Base-by-base conservation (phyloP, 2,329 filamentous ascomycete genomes). In the Ilyonectria sp. region DNA sequence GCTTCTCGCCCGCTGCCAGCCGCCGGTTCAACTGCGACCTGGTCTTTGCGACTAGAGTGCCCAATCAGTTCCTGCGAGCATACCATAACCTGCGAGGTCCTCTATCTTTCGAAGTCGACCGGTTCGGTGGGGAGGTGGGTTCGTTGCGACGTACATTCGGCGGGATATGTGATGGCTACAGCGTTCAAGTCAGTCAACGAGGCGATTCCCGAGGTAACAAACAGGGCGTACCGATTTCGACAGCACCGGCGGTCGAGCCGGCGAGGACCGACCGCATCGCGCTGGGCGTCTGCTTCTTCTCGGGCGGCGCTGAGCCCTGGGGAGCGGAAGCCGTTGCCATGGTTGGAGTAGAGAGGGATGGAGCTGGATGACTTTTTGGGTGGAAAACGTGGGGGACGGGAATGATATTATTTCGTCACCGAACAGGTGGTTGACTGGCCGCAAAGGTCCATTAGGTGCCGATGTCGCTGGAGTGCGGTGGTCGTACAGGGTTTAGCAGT, bases 11-110 rank as follows among this genome's bases (percentile, higher is more conserved):
- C 62, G 92, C 91, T 55, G 93, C 86, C 76, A 98, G 86, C 75
- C 91, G 90, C 74, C 92, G 90, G 82, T 99, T 99, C 77, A 99
- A 91, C 82, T 98, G 96, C 63, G 93, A 93, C 74, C 96, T 88
- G 60, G 96, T 98, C 86, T 98, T 98, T 76, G 95, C 95, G 84
- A 98, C 92, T 94, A 78, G 64, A 67, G 49, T 31, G 19, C 29
- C 37, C 49, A 54, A 66, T 74, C 62, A 71, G 70, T 55, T 21
- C 47, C 57, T 5, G 37, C 10, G 31, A 6, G n/a, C 6, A 35
- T 21, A 43, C 31, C 26, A 11, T 46, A 8, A 5, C 40, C n/a
- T 6, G n/a, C 4, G 6, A 49, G n/a, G 52, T 47, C 29, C 46
- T 31, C 35, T 49, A 29, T 60, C 40, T 50, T 49, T 53, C 58